Evolutionary conservation across 805 yeast species (phyloP).

Genomic region (Lipomyces kockii): DNA sequence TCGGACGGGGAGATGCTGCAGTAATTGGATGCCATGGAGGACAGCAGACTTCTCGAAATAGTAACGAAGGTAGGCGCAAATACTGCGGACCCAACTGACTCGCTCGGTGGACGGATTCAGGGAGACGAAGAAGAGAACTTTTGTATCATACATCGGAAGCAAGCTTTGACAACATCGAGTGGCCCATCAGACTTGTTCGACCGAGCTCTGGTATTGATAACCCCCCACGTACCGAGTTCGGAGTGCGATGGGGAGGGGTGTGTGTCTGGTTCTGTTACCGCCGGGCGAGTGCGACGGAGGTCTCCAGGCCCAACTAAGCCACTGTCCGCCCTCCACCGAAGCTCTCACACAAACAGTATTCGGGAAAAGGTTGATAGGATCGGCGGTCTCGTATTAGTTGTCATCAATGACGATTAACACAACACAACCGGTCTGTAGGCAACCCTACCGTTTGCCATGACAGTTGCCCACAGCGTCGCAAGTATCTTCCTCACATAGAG

Average conservation of each 20-base stretch:
- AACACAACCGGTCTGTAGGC: too few relatives aligned
- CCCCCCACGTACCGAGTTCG: too few relatives aligned
- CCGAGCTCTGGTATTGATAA: too few relatives aligned
- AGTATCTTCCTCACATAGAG: too few relatives aligned
- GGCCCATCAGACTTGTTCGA: background rate
- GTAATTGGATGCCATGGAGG: constrained; percentile 9
- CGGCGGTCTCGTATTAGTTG: too few relatives aligned
- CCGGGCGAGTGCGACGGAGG: background rate
- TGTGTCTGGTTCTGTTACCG: background rate
- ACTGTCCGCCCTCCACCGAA: background rate
- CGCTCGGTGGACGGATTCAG: background rate
- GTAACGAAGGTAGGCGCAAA: background rate
- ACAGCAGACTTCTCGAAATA: background rate
- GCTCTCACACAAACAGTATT: background rate
- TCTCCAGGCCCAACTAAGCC: background rate
- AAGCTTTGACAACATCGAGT: too few relatives aligned
- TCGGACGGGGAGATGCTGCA: constrained; percentile 24
- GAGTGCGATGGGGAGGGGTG: too few relatives aligned
- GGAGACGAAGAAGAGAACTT: background rate
- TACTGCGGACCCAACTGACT: background rate
- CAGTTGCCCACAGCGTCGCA: too few relatives aligned
- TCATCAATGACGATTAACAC: too few relatives aligned
- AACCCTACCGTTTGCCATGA: too few relatives aligned
- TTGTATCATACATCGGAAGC: background rate
- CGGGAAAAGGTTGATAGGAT: background rate